phyloP scores from a whole-genome alignment of 148 eudicot species.

The Camellia lanceoleosa region DNA sequence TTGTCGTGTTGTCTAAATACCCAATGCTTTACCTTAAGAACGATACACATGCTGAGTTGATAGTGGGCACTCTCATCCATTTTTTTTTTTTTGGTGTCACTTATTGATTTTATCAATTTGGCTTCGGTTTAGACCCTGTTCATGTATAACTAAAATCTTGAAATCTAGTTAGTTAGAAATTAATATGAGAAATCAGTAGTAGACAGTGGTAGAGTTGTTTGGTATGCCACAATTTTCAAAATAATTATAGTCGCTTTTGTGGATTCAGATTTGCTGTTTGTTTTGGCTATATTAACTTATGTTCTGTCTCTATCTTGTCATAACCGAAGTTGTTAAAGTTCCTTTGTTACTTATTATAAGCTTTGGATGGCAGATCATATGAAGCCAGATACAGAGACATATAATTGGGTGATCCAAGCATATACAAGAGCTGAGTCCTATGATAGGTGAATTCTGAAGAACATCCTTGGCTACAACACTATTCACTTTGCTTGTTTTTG shows the following conservation, averaged over 20 bases:
- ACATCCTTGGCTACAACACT: neutral
- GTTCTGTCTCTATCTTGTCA: neutral
- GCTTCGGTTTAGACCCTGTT: neutral
- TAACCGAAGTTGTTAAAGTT: neutral
- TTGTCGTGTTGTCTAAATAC: too few species aligned
- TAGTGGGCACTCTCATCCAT: neutral
- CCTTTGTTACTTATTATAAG: slow-evolving; percentile 25
- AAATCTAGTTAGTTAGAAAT: neutral
- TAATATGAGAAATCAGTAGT: neutral
- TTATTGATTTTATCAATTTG: neutral
- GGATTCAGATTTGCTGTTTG: neutral
- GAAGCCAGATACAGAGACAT: slow-evolving; percentile 96
- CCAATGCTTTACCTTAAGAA: too few species aligned
- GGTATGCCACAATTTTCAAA: neutral
- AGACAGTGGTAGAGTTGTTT: neutral
- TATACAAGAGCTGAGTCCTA: slow-evolving; percentile 95
- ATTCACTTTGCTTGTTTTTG: too few species aligned
- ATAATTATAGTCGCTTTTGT: neutral
- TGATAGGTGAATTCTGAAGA: slow-evolving; percentile 54
- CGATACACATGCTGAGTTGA: neutral
- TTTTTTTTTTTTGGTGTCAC: neutral
- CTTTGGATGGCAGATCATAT: slow-evolving; percentile 63
- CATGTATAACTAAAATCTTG: neutral
- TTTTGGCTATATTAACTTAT: neutral
- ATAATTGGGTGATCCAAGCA: slow-evolving; percentile 98